These are phyloP conservation scores for Microsporum audouinii DNA, from an alignment of 2,329 filamentous ascomycete species.

Conservation along the genomic window DNA sequence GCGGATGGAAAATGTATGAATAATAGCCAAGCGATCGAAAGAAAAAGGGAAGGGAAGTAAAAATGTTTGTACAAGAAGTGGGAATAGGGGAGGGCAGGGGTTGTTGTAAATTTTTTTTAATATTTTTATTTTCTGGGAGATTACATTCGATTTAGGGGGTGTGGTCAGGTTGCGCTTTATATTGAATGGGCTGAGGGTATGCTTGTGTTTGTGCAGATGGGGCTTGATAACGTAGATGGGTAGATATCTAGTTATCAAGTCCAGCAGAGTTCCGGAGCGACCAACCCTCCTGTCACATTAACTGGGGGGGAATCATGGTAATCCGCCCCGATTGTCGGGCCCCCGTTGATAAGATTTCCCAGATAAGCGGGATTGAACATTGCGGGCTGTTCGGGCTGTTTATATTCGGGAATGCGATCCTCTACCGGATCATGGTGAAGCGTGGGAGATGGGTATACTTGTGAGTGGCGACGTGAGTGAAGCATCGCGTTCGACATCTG, in stretches of 20 bases:
- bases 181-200: not conserved
- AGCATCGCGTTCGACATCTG: conserved; percentile 22
- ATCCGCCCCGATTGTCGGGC: conserved; percentile 21
- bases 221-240: conserved; percentile 1
- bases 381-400: conserved; percentile 25
- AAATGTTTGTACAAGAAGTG: conserved; percentile 2
- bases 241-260: conserved; percentile 18
- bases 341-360: conserved; percentile 24
- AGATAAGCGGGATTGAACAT: conserved; percentile 30
- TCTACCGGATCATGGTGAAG: conserved; percentile 28
- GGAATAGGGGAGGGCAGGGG: not conserved
- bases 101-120: too few relatives aligned
- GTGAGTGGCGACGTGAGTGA: conserved; percentile 25
- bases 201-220: not conserved
- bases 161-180: not conserved
- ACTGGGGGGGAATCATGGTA: conserved; percentile 25
- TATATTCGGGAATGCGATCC: conserved; percentile 18
- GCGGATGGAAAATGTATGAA: not conserved
- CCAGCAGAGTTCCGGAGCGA: conserved; percentile 28
- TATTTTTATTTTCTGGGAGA: not conserved
- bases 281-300: conserved; percentile 24
- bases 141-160: not conserved
- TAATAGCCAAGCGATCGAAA: not conserved
- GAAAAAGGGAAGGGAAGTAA: not conserved
- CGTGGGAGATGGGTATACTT: conserved; percentile 28